A percentile compares a stretch with the other conserved stretches of the same genome.
phyloP scores from a whole-genome alignment of 345 rosid genomes.

The Sonneratia caseolaris region DNA sequence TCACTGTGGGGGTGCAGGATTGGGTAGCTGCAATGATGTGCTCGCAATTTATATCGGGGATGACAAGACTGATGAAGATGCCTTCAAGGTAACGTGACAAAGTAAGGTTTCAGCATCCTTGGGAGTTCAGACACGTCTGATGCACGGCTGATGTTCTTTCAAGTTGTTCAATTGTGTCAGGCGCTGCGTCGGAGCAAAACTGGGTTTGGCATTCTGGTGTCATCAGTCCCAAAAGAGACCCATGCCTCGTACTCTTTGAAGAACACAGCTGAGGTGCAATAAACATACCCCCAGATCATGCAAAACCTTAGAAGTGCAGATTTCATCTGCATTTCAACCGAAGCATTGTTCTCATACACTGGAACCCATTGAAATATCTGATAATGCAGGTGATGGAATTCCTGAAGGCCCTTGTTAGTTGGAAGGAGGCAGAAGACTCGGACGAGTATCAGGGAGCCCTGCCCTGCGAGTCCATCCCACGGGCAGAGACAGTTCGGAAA shows the following conservation, averaged over 20 bases:
- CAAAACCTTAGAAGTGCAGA: background rate
- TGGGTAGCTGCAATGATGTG: conserved; percentile 48
- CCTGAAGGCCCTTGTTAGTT: conserved; percentile 52
- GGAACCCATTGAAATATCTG: background rate
- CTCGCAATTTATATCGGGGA: conserved; percentile 92
- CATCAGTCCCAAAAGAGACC: conserved; percentile 70
- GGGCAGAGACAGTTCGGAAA: no score
- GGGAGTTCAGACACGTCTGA: background rate
- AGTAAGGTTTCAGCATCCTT: background rate
- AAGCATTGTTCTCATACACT: background rate
- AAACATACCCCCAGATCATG: background rate
- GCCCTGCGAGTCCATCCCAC: no score
- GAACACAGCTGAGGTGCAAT: conserved; percentile 65
- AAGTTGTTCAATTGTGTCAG: conserved; percentile 18
- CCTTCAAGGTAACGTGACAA: conserved; percentile 52
- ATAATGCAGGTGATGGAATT: conserved; percentile 71
- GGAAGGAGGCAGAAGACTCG: conserved; percentile 29
- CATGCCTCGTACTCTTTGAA: conserved; percentile 63
- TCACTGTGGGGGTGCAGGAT: conserved; percentile 27
- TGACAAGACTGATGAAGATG: conserved; percentile 86
- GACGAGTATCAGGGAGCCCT: no score
- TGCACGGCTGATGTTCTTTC: background rate
- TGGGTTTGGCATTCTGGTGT: conserved; percentile 84
- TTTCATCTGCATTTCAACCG: background rate
- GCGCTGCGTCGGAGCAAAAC: conserved; percentile 41